These are phyloP conservation scores for Stachybotrys chlorohalonatus DNA, from an alignment of 2,329 filamentous ascomycete genomes.

Conservation along the genomic window DNA sequence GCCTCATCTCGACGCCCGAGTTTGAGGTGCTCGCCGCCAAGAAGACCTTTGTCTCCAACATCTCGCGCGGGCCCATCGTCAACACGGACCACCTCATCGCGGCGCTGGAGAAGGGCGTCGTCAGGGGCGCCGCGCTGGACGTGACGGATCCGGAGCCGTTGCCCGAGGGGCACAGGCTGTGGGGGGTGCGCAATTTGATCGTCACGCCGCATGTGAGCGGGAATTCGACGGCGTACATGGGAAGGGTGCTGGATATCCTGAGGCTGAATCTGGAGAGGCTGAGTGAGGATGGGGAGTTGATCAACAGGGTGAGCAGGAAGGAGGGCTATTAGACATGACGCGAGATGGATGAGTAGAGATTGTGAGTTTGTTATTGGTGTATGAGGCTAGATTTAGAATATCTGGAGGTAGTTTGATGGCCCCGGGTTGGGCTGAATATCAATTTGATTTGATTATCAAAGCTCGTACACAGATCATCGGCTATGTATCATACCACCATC, in stretches of 20 bases:
- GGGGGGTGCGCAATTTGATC: constrained; percentile 59
- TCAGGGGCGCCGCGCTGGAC: constrained; percentile 62
- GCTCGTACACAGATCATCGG: no score
- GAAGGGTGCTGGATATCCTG: constrained; percentile 32
- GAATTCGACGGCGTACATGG: constrained; percentile 27
- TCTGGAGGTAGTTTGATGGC: no score
- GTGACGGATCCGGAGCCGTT: constrained; percentile 75
- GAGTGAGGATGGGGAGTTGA: constrained; percentile 24
- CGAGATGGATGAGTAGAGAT: no score
- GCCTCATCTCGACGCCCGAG: constrained; percentile 42
- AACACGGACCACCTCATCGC: constrained; percentile 48
- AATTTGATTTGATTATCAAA: no score
- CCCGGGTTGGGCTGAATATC: no score
- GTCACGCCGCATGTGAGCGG: constrained; percentile 47
- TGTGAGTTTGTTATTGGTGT: no score
- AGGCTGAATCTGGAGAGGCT: constrained; percentile 29
- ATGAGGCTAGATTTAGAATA: no score
- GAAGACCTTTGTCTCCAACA: constrained; percentile 59
- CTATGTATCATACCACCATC: no score
- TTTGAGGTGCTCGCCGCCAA: constrained; percentile 34
- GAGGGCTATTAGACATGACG: constrained; percentile 14
- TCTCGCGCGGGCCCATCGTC: constrained; percentile 50
- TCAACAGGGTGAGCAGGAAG: constrained; percentile 30
- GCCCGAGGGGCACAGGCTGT: constrained; percentile 57
- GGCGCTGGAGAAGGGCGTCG: constrained; percentile 39